Evolutionary conservation across 106 monocot genomes (phyloP), one percentile per base, ranked within the genome.

Genomic region (Allium fistulosum): DNA sequence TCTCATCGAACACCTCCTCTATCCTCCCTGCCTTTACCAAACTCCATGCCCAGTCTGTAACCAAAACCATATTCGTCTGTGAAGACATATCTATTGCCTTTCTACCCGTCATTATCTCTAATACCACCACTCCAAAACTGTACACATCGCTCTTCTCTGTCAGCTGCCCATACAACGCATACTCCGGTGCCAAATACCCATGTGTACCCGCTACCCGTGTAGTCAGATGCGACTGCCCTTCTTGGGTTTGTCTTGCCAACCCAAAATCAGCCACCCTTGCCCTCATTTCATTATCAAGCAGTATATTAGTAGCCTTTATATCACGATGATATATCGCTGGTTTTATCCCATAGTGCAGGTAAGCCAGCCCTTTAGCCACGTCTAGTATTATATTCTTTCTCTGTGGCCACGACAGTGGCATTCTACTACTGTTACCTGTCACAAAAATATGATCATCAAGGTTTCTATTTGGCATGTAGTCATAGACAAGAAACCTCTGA

Each of bases 81-180:
- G 70, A 68, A 15, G 83, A 69, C 75, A 65, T 79, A 71, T 95
- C 91, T 57, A 95, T 66, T 9, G 88, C 94, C 67, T 72, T 80
- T 49, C 85, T 63, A 11, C 94, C 94, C 56, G 85, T 85, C 94
- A 95, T 91, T 28, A 85, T 71, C 85, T 90, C 89, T 14, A 90
- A 59, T 53, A 90, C 48, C 11, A 85, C 62, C 26, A 90, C 82
- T 15, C 89, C 89, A 49, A 95, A 95, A 83, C 95, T 91, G 64
- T 95, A 95, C 7, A 95, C 95, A 45, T 95, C 95, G 74, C 95
- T 95, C 75, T 88, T 95, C 79, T 91, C 95, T 6, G 94, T 95
- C 49, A 95, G 76, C 79, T 95, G 94, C 48, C 94, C 94, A 59
- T 91, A 95, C 46, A 95, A 75, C 0, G 94, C 94, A 66, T 95